Base-by-base conservation (phyloP, 1,139 yeast genomes). In the Hyphopichia khmerensis region DNA sequence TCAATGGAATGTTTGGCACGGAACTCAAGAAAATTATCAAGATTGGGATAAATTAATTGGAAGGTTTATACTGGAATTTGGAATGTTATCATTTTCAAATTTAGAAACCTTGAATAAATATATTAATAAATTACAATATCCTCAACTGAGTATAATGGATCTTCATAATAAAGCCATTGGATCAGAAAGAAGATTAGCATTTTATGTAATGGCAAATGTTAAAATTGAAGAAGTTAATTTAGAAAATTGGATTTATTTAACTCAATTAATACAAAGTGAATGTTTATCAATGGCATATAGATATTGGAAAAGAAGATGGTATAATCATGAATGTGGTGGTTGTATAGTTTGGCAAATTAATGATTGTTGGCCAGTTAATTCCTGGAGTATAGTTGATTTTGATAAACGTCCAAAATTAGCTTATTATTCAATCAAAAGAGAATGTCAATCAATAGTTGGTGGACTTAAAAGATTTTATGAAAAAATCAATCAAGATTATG, bases 1-100 rank as follows among this genome's bases (percentile, higher is more conserved):
- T 49, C 76, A 72, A 48, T 74, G 79, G 79, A 68, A 72, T 44
- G 75, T 74, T 3, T 73, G 79, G 79, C 78, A 74, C 44, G 77
- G 77, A 2, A 48, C 54, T 11, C 73, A 69, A 57, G 70, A 66
- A 40, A 63, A 62, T 40, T 74, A 73, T 46, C 79, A 74, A 46
- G 56, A 70, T 45, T 72, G 75, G 71, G 55, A 55, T 31, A 56
- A 60, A 40, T 51, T 71, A 15, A 60, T 63, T 3, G 78, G 78
- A 1, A 50, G 78, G 36, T 75, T 74, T 53, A 61, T 74, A 4
- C 65, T 74, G 34, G 79, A 74, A 48, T 74, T 74, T 57, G 79
- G 79, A 2, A 72, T 72, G 75, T 65, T 64, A 43, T 67, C 74
- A 1, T 61, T 69, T 13, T 75, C 79, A 2, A 49, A 53, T 35